Evolutionary conservation across 2,329 filamentous ascomycete genomes (phyloP).

Genomic region (Rosellinia necatrix): DNA sequence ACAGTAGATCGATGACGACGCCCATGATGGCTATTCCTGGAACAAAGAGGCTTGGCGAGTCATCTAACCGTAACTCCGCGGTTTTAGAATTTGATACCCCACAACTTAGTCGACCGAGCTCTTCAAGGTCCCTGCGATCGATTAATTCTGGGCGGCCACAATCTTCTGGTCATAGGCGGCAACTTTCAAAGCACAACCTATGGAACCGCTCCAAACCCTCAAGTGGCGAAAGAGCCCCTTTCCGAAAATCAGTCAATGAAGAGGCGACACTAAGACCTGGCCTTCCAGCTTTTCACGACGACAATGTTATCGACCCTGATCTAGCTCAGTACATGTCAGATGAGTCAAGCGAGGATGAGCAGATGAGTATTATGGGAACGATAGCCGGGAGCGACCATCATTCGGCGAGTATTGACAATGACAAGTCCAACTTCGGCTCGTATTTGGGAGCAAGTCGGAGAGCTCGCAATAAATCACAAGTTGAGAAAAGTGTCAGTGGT

Average conservation of each 20-base stretch:
- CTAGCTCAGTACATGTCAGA: conserved; percentile 95
- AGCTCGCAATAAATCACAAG: conserved; percentile 67
- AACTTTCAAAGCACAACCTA: conserved; percentile 86
- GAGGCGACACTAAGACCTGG: conserved; percentile 68
- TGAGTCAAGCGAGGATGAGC: conserved; percentile 90
- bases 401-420: conserved; percentile 71
- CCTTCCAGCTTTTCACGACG: conserved; percentile 92
- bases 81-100: conserved; percentile 88
- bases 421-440: conserved; percentile 73
- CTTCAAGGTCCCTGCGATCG: conserved; percentile 85
- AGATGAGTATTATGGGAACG: conserved; percentile 81
- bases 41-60: conserved; percentile 69
- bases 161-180: conserved; percentile 79
- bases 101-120: conserved; percentile 86
- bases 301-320: conserved; percentile 98
- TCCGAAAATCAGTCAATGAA: conserved; percentile 73
- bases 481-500: conserved; percentile 76
- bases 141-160: conserved; percentile 70
- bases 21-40: conserved; percentile 74
- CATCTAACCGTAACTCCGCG: conserved; percentile 81
- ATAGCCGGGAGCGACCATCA: conserved; percentile 69
- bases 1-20: conserved; percentile 60
- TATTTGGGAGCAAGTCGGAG: conserved; percentile 76
- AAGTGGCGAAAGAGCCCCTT: conserved; percentile 83
- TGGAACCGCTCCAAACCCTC: conserved; percentile 74